Evolutionary conservation across 768 basidiomycete species (phyloP).

Genomic region (Suillus subaureus): DNA sequence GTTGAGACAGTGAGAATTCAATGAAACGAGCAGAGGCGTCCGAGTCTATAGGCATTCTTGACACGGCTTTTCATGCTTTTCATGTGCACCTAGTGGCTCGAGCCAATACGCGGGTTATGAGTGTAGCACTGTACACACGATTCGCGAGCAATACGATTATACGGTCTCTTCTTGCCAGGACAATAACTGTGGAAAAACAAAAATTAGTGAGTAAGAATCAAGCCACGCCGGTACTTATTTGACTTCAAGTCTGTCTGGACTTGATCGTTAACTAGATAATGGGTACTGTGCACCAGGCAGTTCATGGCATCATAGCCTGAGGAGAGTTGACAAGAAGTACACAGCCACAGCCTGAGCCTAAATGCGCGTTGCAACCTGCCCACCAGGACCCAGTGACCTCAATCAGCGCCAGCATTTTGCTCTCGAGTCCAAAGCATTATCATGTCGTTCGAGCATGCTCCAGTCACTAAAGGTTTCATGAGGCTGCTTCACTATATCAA

Average conservation of each 20-base stretch:
- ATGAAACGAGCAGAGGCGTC: not conserved
- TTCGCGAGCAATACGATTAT: not conserved
- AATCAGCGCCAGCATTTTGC: not conserved
- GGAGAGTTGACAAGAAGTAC: not conserved
- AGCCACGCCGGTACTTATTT: not conserved
- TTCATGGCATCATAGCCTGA: not conserved
- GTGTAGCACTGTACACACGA: not conserved
- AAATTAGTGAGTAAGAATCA: not conserved
- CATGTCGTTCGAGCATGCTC: constrained; percentile 84
- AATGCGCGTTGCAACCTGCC: not conserved
- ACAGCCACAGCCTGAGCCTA: constrained; percentile 1
- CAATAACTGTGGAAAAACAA: not conserved
- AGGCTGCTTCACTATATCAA: not conserved
- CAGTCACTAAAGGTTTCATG: constrained; percentile 77
- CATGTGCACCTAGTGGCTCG: not conserved
- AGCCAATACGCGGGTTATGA: not conserved
- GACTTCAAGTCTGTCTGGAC: not conserved
- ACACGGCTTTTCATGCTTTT: not conserved
- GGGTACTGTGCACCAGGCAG: not conserved
- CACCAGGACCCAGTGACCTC: not conserved
- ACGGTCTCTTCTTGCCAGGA: not conserved
- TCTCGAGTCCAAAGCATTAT: not conserved
- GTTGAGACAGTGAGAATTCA: not conserved
- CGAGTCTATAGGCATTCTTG: not conserved
- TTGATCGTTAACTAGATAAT: not conserved